A percentile compares a stretch with the other conserved stretches of the same genome.
These are phyloP conservation scores for Chenopodium quinoa DNA, from an alignment of 148 eudicot genomes.

Conservation along the genomic window DNA sequence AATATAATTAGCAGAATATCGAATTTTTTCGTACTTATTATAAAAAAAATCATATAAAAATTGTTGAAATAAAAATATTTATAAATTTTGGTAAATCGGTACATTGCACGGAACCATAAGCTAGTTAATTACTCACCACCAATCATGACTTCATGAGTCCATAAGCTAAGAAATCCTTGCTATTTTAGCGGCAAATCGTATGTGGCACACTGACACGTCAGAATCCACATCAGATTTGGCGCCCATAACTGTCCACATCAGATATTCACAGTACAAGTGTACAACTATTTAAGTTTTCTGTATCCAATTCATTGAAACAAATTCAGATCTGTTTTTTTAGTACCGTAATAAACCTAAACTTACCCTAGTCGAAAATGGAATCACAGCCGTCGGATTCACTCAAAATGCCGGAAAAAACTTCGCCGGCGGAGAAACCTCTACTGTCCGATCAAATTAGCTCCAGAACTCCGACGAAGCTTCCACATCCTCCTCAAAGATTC, in stretches of 20 bases:
- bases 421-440: background rate
- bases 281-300: no score
- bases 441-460: slow-evolving; percentile 28
- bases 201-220: slow-evolving; percentile 37
- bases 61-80: no score
- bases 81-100: no score
- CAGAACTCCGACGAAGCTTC: slow-evolving; percentile 50
- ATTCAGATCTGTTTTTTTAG: background rate
- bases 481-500: slow-evolving; percentile 32
- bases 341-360: background rate
- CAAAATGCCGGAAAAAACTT: slow-evolving; percentile 19
- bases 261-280: background rate
- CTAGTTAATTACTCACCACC: no score
- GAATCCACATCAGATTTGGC: slow-evolving; percentile 24
- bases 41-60: no score
- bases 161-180: no score
- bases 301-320: background rate
- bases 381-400: slow-evolving; percentile 30
- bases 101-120: no score
- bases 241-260: slow-evolving; percentile 18
- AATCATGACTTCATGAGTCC: no score
- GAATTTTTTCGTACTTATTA: no score
- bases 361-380: slow-evolving; percentile 24
- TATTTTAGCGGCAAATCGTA: slow-evolving; percentile 41
- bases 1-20: no score